Conservation (phyloP, 2,329 filamentous ascomycete genomes). For the Fusarium odoratissimum region DNA sequence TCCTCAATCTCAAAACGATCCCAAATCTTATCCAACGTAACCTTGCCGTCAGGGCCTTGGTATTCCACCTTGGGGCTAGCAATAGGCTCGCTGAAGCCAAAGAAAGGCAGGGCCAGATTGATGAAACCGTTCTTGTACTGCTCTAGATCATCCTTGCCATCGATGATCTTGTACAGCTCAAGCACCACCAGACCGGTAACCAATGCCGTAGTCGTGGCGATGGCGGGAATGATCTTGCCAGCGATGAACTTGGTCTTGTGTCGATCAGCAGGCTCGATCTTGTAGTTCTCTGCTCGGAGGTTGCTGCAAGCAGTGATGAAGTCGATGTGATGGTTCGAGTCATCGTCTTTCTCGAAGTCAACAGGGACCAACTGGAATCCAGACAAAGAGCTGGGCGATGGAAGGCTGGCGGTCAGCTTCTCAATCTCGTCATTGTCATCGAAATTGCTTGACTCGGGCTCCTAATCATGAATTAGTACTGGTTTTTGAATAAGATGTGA, state of each 20-base stretch:
- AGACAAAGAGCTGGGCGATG: slow-evolving; percentile 81
- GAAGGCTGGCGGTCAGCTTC: slow-evolving; percentile 77
- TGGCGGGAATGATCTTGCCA: slow-evolving; percentile 98
- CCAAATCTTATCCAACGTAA: slow-evolving; percentile 95
- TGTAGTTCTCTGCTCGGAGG: slow-evolving; percentile 96
- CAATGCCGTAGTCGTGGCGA: slow-evolving; percentile 95
- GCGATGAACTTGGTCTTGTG: slow-evolving; percentile 99
- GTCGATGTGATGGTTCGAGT: slow-evolving; percentile 97
- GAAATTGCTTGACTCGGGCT: slow-evolving; percentile 80
- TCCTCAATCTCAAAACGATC: slow-evolving; percentile 94
- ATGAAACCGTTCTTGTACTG: slow-evolving; percentile 99
- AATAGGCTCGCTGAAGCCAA: slow-evolving; percentile 98
- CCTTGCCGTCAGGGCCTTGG: slow-evolving; percentile 79
- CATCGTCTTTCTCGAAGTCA: slow-evolving; percentile 99
- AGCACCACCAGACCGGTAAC: slow-evolving; percentile 93
- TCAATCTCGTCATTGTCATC: slow-evolving; percentile 83
- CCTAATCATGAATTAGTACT: slow-evolving; percentile 56
- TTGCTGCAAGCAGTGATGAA: slow-evolving; percentile 99
- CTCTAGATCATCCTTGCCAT: slow-evolving; percentile 95
- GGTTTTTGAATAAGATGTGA: neutral
- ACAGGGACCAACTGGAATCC: slow-evolving; percentile 92
- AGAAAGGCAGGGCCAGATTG: slow-evolving; percentile 96
- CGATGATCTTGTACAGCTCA: slow-evolving; percentile 95
- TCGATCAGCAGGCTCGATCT: slow-evolving; percentile 89
- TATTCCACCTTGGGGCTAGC: slow-evolving; percentile 94